Percentiles rank a stretch among this genome's conserved stretches.
Conservation (phyloP, 1,284 basidiomycete species). For the Moesziomyces sp. region DNA sequence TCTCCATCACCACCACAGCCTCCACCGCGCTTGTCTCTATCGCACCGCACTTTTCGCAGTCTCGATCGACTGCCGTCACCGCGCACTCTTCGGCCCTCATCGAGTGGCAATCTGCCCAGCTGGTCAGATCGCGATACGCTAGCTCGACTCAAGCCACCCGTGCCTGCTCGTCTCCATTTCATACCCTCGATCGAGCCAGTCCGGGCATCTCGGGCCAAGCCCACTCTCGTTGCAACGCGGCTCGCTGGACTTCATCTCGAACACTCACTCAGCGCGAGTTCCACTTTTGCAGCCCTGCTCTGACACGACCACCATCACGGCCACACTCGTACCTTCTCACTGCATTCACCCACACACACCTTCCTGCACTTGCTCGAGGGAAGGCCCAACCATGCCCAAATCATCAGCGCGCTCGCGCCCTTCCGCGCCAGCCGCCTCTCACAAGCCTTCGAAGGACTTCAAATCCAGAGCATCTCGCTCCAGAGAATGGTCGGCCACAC, state of each 20-base stretch:
- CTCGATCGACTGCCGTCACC: too few relatives aligned
- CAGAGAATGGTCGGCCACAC: constrained; percentile 43
- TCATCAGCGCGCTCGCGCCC: constrained; percentile 18
- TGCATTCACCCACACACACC: background rate
- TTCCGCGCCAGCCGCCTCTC: background rate
- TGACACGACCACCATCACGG: background rate
- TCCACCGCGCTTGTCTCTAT: too few relatives aligned
- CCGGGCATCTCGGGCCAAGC: background rate
- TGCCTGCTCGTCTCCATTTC: background rate
- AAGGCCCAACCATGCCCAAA: constrained; percentile 18
- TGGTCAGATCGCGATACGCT: too few relatives aligned
- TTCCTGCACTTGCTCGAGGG: background rate
- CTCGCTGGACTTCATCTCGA: constrained; percentile 7
- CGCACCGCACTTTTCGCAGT: too few relatives aligned
- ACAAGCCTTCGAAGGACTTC: constrained; percentile 11
- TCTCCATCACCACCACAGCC: too few relatives aligned
- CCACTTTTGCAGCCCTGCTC: too few relatives aligned
- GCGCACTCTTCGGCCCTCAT: too few relatives aligned
- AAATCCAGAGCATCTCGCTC: constrained; percentile 10
- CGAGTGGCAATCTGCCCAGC: too few relatives aligned
- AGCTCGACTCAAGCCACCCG: too few relatives aligned
- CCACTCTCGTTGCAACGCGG: background rate
- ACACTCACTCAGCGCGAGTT: too few relatives aligned
- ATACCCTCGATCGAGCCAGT: background rate
- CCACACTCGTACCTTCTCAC: background rate